Conservation (phyloP, 306 rosid genomes). For the Begonia peltatifolia region DNA sequence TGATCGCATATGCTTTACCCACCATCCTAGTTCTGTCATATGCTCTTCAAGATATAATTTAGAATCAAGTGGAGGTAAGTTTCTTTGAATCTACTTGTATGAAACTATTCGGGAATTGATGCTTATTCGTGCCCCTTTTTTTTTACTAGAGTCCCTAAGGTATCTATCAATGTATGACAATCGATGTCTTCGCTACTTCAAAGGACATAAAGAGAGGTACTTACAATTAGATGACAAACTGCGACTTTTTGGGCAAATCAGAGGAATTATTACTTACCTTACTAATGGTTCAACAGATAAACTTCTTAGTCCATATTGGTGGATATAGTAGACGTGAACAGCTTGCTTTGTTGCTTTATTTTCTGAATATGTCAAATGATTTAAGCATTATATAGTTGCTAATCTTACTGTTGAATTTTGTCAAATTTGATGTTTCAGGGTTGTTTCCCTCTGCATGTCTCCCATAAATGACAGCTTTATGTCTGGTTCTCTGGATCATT, state of each 20-base stretch:
- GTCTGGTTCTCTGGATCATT: constrained; percentile 93
- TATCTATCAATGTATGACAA: constrained; percentile 93
- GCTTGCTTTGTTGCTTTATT: background rate
- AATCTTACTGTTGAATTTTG: constrained; percentile 7
- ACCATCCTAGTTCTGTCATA: constrained; percentile 85
- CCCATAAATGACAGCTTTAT: constrained; percentile 96
- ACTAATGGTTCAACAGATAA: too few relatives aligned
- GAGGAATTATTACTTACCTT: background rate
- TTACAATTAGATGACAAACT: background rate
- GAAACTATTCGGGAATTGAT: constrained; percentile 6
- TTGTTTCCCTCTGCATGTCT: constrained; percentile 96
- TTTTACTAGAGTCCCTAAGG: constrained; percentile 58
- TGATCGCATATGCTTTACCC: constrained; percentile 83
- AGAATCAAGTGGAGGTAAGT: constrained; percentile 66
- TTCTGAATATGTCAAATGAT: background rate
- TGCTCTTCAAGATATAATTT: constrained; percentile 83
- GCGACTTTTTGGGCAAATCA: background rate
- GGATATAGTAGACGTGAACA: too few relatives aligned
- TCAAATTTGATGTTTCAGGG: constrained; percentile 24
- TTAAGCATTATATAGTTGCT: too few relatives aligned
- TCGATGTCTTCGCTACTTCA: constrained; percentile 80
- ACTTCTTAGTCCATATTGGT: too few relatives aligned
- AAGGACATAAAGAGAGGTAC: constrained; percentile 92
- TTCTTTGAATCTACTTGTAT: constrained; percentile 7
- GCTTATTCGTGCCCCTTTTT: constrained; percentile 12